phyloP scores from a whole-genome alignment of 2,329 filamentous ascomycete genomes.

The Aspergillus felis region DNA sequence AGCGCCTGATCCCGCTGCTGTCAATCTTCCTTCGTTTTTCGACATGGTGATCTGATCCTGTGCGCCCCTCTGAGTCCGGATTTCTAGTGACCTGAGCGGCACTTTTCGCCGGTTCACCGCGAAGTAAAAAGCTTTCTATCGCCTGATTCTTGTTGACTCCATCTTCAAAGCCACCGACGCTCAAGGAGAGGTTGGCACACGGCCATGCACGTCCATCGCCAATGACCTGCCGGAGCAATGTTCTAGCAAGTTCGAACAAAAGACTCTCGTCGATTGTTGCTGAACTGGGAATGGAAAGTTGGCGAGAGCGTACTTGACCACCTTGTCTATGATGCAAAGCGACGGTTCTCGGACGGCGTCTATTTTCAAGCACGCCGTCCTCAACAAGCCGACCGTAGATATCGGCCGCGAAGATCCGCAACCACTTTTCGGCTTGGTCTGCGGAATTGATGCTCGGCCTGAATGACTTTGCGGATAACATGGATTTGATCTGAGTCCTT shows the following conservation, averaged over 20 bases:
- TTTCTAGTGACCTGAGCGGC: conserved; percentile 25
- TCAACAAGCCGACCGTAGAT: conserved; percentile 87
- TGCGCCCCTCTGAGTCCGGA: conserved; percentile 9
- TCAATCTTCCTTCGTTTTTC: conserved; percentile 48
- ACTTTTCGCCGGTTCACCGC: conserved; percentile 54
- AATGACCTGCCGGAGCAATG: conserved; percentile 71
- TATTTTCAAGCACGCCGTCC: conserved; percentile 84
- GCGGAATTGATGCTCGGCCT: conserved; percentile 72
- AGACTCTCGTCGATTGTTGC: conserved; percentile 67
- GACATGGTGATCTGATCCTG: conserved; percentile 13
- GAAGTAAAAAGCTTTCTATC: conserved; percentile 81
- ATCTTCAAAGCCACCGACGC: conserved; percentile 89
- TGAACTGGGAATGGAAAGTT: conserved; percentile 71
- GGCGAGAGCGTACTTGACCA: conserved; percentile 69
- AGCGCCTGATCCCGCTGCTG: conserved; percentile 53
- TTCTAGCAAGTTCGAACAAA: conserved; percentile 72
- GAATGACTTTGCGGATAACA: conserved; percentile 96
- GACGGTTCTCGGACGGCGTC: conserved; percentile 77
- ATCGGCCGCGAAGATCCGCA: conserved; percentile 86
- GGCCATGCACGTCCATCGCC: conserved; percentile 81
- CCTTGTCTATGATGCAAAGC: conserved; percentile 77
- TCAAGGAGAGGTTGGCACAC: conserved; percentile 83
- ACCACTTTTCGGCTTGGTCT: conserved; percentile 78
- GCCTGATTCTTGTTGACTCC: conserved; percentile 77
- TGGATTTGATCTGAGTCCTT: conserved; percentile 90